Conservation (phyloP, 139 green algal species). For the Volvox reticuliferus region DNA sequence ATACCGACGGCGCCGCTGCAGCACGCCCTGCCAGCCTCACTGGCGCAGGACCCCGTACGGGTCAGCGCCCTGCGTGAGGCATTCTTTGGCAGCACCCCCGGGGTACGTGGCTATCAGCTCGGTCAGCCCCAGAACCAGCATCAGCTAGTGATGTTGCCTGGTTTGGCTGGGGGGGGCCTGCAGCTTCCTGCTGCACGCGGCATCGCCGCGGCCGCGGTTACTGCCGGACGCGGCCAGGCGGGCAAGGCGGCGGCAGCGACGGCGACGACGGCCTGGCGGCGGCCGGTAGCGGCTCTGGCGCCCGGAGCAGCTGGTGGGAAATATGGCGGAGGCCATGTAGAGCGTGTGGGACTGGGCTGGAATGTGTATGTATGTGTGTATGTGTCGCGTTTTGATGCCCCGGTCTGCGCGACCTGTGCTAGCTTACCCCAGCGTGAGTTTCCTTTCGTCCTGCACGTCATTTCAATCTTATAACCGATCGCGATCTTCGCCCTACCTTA, state of each 20-base stretch:
- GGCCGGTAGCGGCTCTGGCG: neutral
- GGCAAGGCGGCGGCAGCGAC: neutral
- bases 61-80: conserved; percentile 68
- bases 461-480: too few relatives aligned
- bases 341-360: too few relatives aligned
- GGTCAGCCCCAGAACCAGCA: neutral
- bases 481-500: too few relatives aligned
- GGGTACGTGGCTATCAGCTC: neutral
- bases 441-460: too few relatives aligned
- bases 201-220: neutral
- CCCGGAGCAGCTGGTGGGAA: conserved; percentile 18
- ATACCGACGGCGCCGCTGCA: conserved; percentile 58
- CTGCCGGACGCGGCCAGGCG: neutral
- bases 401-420: too few relatives aligned
- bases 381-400: too few relatives aligned
- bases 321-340: too few relatives aligned
- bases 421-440: too few relatives aligned
- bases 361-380: too few relatives aligned
- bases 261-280: conserved; percentile 10
- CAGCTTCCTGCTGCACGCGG: neutral
- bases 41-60: conserved; percentile 70
- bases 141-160: neutral
- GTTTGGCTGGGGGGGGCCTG: neutral
- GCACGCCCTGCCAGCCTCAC: conserved; percentile 69
- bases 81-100: conserved; percentile 44